A percentile compares a stretch with the other conserved stretches of the same genome.
Conservation (phyloP, 1,139 yeast species). For the Barnettozyma hawaiiensis region DNA sequence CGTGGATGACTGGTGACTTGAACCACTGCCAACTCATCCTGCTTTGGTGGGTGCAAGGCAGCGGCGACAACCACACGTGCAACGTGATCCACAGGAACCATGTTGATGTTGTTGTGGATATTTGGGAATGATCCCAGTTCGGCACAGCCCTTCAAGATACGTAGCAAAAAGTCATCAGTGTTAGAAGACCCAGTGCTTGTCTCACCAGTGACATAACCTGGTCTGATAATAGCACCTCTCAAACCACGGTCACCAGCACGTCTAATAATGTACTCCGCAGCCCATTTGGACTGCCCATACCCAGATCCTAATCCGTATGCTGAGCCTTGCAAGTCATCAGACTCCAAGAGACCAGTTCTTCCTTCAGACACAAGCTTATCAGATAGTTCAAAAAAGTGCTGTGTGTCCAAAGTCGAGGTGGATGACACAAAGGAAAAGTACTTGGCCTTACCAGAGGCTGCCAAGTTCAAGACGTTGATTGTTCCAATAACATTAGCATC, state of each 20-base stretch:
- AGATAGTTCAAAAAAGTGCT: slow-evolving; percentile 70
- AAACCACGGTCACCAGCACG: slow-evolving; percentile 84
- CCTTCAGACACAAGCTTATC: slow-evolving; percentile 65
- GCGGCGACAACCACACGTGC: slow-evolving; percentile 86
- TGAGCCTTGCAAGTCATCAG: slow-evolving; percentile 80
- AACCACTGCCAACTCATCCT: slow-evolving; percentile 57
- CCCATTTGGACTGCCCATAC: slow-evolving; percentile 97
- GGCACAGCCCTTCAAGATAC: slow-evolving; percentile 91
- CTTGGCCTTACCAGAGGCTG: slow-evolving; percentile 76
- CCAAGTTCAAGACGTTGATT: slow-evolving; percentile 74
- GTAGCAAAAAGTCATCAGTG: slow-evolving; percentile 90
- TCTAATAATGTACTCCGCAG: slow-evolving; percentile 84
- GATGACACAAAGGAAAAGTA: slow-evolving; percentile 89
- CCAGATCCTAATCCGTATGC: slow-evolving; percentile 81
- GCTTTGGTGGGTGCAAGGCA: slow-evolving; percentile 67
- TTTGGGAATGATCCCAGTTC: slow-evolving; percentile 85
- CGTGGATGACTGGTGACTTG: slow-evolving; percentile 99
- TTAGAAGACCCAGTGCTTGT: slow-evolving; percentile 80
- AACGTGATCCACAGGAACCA: slow-evolving; percentile 98
- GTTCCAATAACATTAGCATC: slow-evolving; percentile 93
- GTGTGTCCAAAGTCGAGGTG: slow-evolving; percentile 86
- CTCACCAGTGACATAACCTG: slow-evolving; percentile 94
- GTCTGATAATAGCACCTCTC: slow-evolving; percentile 84
- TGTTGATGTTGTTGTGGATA: slow-evolving; percentile 81
- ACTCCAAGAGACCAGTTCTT: slow-evolving; percentile 66